Conservation (phyloP, 1,284 basidiomycete species). For the Apiotrichum siamense region DNA sequence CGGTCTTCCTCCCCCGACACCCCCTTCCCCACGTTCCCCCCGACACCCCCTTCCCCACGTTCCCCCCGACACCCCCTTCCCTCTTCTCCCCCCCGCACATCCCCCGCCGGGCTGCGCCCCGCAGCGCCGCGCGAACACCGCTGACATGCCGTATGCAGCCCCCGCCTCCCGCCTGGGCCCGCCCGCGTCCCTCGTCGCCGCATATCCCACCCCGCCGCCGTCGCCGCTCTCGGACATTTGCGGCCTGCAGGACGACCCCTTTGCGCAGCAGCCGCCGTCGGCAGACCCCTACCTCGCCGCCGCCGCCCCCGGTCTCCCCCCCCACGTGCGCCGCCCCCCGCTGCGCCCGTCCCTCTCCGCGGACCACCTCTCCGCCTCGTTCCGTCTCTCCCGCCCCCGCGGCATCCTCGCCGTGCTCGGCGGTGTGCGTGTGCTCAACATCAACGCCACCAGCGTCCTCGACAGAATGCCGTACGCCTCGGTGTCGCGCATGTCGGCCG, state of each 20-base stretch:
- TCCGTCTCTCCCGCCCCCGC: conserved; percentile 5
- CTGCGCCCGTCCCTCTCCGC: neutral
- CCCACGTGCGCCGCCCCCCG: neutral
- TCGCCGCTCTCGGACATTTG: neutral
- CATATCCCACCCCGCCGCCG: neutral
- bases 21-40: too few species aligned
- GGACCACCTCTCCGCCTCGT: neutral
- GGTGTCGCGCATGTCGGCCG: conserved; percentile 1
- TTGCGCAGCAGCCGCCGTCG: neutral
- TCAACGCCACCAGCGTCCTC: conserved; percentile 3
- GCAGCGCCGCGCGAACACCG: too few species aligned
- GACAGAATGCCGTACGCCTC: conserved; percentile 15
- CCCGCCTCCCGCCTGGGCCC: neutral
- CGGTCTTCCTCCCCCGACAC: too few species aligned
- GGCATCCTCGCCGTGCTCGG: conserved; percentile 12
- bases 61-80: too few species aligned
- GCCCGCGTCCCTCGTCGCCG: neutral
- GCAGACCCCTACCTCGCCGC: neutral
- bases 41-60: too few species aligned
- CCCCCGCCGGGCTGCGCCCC: too few species aligned
- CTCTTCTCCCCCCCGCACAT: too few species aligned
- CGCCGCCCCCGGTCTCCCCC: neutral
- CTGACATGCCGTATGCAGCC: conserved; percentile 6
- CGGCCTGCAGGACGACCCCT: neutral
- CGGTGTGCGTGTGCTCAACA: conserved; percentile 10